Conservation (phyloP, 1,284 basidiomycete species). For the Ustilago esculenta region DNA sequence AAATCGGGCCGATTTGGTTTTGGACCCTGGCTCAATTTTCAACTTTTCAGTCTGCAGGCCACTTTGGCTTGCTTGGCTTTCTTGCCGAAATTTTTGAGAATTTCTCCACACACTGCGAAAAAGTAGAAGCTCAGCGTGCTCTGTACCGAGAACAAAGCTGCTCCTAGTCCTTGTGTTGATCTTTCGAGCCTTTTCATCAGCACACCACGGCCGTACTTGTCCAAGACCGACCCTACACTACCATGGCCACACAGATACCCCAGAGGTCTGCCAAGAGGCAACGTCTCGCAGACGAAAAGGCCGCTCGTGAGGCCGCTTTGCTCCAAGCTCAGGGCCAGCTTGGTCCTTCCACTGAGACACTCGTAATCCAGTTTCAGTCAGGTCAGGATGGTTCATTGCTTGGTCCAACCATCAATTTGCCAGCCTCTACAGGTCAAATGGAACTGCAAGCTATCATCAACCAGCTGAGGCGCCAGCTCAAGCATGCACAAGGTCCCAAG, state of each 20-base stretch:
- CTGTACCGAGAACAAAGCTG: too few relatives aligned
- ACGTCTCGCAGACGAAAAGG: conserved; percentile 47
- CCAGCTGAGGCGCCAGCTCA: conserved; percentile 53
- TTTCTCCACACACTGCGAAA: conserved; percentile 16
- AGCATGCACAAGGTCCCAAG: conserved; percentile 33
- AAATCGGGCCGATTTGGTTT: conserved; percentile 25
- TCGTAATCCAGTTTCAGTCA: conserved; percentile 64
- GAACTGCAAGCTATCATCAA: conserved; percentile 63
- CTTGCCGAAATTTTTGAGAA: conserved; percentile 27
- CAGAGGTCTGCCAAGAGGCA: conserved; percentile 57
- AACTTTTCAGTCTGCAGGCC: too few relatives aligned
- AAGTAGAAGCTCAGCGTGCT: neutral
- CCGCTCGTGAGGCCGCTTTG: conserved; percentile 36
- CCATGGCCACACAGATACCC: conserved; percentile 62
- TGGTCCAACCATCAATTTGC: conserved; percentile 62
- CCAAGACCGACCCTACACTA: neutral
- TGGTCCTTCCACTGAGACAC: conserved; percentile 52
- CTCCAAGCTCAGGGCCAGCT: conserved; percentile 53
- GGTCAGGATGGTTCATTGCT: conserved; percentile 56
- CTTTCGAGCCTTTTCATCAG: neutral
- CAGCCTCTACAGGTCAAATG: conserved; percentile 58
- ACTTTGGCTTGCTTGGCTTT: conserved; percentile 2
- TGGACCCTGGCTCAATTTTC: conserved; percentile 17
- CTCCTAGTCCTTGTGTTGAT: neutral
- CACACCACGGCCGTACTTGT: neutral